These are phyloP conservation scores for Pseudocercospora musae DNA, from an alignment of 2,329 filamentous ascomycete species.

Conservation along the genomic window DNA sequence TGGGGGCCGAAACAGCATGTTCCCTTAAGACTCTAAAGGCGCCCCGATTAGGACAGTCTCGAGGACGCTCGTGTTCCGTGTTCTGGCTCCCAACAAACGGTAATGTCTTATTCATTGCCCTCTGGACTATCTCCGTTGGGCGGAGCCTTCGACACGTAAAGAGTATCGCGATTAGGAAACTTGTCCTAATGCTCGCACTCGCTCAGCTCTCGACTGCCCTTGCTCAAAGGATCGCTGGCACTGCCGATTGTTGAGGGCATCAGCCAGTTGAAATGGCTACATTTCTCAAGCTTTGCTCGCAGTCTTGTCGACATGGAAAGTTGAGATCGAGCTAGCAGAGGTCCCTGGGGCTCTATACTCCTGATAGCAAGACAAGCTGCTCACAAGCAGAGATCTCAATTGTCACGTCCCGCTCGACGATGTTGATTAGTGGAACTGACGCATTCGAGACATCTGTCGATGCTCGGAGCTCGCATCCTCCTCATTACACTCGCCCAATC, in stretches of 20 bases:
- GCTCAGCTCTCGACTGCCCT: too few species aligned
- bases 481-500: neutral
- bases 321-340: neutral
- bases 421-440: neutral
- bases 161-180: too few species aligned
- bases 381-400: neutral
- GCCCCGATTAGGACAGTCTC: too few species aligned
- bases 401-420: neutral
- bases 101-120: too few species aligned
- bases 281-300: slow-evolving; percentile 5
- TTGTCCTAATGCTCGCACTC: too few species aligned
- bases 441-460: neutral
- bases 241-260: slow-evolving; percentile 8
- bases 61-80: too few species aligned
- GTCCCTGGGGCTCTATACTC: neutral
- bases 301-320: neutral
- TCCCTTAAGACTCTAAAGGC: too few species aligned
- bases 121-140: too few species aligned
- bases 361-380: neutral
- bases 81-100: too few species aligned
- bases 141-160: too few species aligned
- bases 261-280: slow-evolving; percentile 15
- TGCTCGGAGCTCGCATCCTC: neutral
- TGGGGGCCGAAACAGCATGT: too few species aligned
- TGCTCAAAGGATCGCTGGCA: neutral